Evolutionary conservation across 2,329 filamentous ascomycete species (phyloP).

Genomic region (Geosmithia putterillii): DNA sequence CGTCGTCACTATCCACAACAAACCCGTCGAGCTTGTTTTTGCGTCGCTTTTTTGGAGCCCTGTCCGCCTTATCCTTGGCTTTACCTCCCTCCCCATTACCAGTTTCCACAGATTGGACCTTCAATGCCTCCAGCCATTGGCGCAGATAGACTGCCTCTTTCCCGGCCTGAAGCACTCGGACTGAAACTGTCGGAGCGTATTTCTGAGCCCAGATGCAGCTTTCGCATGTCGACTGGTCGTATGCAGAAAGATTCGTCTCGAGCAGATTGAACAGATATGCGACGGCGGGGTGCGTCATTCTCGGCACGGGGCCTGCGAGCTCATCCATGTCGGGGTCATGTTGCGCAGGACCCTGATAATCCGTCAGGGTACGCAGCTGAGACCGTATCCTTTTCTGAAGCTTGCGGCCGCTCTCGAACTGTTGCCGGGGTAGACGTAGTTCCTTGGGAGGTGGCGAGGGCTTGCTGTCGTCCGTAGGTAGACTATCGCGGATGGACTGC

Average conservation of each 20-base stretch:
- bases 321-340: conserved; percentile 16
- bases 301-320: conserved; percentile 8
- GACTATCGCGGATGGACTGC: conserved; percentile 10
- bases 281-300: conserved; percentile 46
- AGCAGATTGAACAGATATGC: conserved; percentile 47
- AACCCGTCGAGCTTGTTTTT: conserved; percentile 71
- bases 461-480: conserved; percentile 19
- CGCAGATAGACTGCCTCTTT: conserved; percentile 59
- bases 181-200: conserved; percentile 60
- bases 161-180: conserved; percentile 64
- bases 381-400: conserved; percentile 35
- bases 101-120: conserved; percentile 56
- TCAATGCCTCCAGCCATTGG: conserved; percentile 70
- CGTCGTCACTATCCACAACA: conserved; percentile 64
- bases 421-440: conserved; percentile 40
- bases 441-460: conserved; percentile 32
- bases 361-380: conserved; percentile 21
- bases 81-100: conserved; percentile 27
- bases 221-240: conserved; percentile 70
- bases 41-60: conserved; percentile 42
- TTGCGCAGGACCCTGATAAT: neutral
- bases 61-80: conserved; percentile 14
- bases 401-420: conserved; percentile 44
- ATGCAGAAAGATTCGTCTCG: conserved; percentile 55
- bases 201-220: conserved; percentile 66